Percentiles rank a stretch among this genome's conserved stretches.
phyloP scores from a whole-genome alignment of 352 stramenopile genomes.

The Phytophthora lateralis region DNA sequence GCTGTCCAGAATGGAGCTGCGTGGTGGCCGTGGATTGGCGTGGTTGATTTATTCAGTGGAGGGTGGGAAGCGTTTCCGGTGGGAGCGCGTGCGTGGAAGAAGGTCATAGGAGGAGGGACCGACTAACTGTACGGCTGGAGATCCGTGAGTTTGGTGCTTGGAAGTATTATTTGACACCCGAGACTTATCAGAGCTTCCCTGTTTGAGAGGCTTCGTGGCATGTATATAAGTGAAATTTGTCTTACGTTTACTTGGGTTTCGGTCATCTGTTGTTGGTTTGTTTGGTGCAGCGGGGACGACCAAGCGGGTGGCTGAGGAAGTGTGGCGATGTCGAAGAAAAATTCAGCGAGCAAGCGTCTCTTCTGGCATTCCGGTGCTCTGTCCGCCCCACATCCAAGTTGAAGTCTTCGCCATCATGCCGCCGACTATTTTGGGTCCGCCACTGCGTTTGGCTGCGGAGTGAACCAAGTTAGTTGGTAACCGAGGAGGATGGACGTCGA shows the following conservation, averaged over 20 bases:
- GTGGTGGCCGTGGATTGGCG: slow-evolving; percentile 19
- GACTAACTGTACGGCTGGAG: slow-evolving; percentile 22
- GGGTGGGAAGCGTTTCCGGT: slow-evolving; percentile 16
- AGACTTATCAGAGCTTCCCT: slow-evolving; percentile 23
- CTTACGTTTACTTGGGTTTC: slow-evolving; percentile 8
- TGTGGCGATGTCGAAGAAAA: not conserved
- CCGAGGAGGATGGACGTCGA: slow-evolving; percentile 34
- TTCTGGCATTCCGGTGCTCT: slow-evolving; percentile 3
- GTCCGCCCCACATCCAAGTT: not conserved
- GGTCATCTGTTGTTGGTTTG: not conserved
- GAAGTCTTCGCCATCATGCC: slow-evolving; percentile 2
- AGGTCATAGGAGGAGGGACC: slow-evolving; percentile 15
- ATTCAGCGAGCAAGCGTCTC: slow-evolving; percentile 1
- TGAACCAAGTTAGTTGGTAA: not conserved
- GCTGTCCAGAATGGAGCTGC: slow-evolving; percentile 11
- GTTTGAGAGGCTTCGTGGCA: slow-evolving; percentile 16
- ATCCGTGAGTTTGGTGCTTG: slow-evolving; percentile 31
- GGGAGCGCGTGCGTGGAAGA: slow-evolving; percentile 28
- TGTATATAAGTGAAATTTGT: slow-evolving; percentile 33
- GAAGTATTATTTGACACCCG: slow-evolving; percentile 36
- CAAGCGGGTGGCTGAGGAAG: slow-evolving; percentile 1
- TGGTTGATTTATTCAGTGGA: slow-evolving; percentile 50
- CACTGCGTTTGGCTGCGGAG: not conserved
- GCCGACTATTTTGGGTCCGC: slow-evolving; percentile 12
- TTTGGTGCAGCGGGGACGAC: not conserved